Percentiles rank a stretch among this genome's conserved stretches.
Evolutionary conservation across 805 yeast genomes (phyloP).

Genomic region (Yarrowia porcina): DNA sequence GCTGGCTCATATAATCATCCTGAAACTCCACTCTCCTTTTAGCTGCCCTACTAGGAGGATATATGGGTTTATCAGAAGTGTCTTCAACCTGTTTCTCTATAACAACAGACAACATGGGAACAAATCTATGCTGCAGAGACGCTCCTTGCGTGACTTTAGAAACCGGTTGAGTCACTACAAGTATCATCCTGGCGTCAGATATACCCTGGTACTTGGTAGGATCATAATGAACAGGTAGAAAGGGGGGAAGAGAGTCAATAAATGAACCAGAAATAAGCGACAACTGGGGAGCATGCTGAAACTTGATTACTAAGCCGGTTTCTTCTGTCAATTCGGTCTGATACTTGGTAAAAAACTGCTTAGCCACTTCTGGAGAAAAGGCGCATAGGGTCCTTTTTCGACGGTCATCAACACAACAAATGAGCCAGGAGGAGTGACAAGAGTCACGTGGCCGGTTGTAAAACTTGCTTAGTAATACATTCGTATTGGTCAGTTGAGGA

Average conservation of each 20-base stretch:
- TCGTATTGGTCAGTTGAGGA: not conserved
- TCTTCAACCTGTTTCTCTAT: not conserved
- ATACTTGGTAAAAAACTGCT: not conserved
- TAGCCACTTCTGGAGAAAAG: not conserved
- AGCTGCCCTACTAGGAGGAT: not conserved
- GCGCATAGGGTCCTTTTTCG: not conserved
- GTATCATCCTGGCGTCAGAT: not conserved
- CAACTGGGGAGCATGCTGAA: not conserved
- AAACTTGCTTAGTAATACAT: not conserved
- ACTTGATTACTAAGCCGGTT: not conserved
- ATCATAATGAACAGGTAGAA: not conserved
- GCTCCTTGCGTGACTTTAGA: not conserved
- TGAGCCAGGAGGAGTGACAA: not conserved
- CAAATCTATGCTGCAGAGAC: not conserved
- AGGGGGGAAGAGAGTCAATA: not conserved
- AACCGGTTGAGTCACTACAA: not conserved
- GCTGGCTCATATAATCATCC: not conserved
- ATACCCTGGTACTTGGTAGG: not conserved
- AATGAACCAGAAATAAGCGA: not conserved
- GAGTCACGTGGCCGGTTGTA: slow-evolving; percentile 17
- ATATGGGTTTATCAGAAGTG: not conserved
- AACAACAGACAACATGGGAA: not conserved
- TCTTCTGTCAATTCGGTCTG: not conserved
- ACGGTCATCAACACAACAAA: not conserved
- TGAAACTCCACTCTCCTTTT: not conserved